phyloP scores from a whole-genome alignment of 2,329 filamentous ascomycete species.

The Bipolaris sorokiniana region DNA sequence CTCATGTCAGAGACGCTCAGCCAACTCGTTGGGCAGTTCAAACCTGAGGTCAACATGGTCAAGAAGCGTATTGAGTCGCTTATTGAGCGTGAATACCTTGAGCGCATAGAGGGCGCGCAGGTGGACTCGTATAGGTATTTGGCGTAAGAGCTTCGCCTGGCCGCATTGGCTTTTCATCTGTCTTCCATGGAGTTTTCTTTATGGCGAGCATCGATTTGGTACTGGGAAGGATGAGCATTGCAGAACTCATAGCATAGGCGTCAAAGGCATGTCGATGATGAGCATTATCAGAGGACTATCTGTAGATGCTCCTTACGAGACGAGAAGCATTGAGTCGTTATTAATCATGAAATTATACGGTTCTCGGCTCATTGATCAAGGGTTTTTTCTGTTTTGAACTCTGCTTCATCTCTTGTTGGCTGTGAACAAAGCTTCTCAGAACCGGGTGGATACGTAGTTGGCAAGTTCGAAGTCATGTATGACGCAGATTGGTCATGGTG shows the following conservation, averaged over 20 bases:
- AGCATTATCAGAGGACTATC: background rate
- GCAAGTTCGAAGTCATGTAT: background rate
- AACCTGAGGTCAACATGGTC: slow-evolving; percentile 76
- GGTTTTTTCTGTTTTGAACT: background rate
- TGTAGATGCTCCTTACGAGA: background rate
- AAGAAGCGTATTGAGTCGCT: slow-evolving; percentile 82
- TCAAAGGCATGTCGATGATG: background rate
- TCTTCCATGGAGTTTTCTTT: slow-evolving; percentile 6
- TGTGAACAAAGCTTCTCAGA: background rate
- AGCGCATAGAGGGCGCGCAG: slow-evolving; percentile 70
- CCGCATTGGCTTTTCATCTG: background rate
- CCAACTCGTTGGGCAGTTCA: slow-evolving; percentile 73
- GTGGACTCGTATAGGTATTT: slow-evolving; percentile 73
- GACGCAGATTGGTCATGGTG: background rate
- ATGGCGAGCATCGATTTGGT: slow-evolving; percentile 2
- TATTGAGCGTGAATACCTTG: slow-evolving; percentile 78
- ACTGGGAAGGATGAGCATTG: slow-evolving; percentile 7
- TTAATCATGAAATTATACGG: background rate
- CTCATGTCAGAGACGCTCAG: slow-evolving; percentile 74
- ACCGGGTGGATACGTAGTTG: background rate
- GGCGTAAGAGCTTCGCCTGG: slow-evolving; percentile 57
- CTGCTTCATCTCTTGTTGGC: background rate
- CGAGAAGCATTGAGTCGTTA: background rate
- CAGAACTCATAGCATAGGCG: slow-evolving; percentile 23
- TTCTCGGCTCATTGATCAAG: background rate